Base-by-base conservation (phyloP, 345 rosid species). In the Aegle marmelos region DNA sequence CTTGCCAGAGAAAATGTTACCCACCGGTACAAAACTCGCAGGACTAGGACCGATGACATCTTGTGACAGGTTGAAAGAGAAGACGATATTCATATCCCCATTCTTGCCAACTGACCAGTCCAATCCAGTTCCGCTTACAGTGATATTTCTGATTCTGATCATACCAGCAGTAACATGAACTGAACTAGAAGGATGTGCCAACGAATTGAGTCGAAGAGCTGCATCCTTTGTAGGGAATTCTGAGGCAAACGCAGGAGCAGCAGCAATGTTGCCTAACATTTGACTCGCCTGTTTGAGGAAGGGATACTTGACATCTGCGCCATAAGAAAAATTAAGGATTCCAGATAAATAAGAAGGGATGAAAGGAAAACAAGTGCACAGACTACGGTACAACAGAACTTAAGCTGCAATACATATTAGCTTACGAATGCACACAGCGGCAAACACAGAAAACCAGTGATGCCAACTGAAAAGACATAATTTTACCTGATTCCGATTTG, bases 101-200 rank as follows among this genome's bases (percentile, higher is more conserved):
- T 89, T 89, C 82, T 96, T 96, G 77, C 81, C 76, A 37, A 84
- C 72, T 34, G 93, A 88, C 97, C 91, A 88, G 75, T 89, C 91
- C 75, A 85, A 76, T 58, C 81, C 82, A 65, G 80, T 74, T 74
- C 85, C 83, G 7, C 79, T 82, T 66, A 83, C 65, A 39, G 79
- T 82, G 75, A 77, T 58, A 71, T 72, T 79, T 61, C 93, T 87
- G 83, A 96, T 87, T 83, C 92, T 94, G 60, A 96, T 87, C 87
- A 94, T 83, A 69, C 94, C 94, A 65, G 97, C 94, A 57, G 90
- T 92, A 59, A 93, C 87, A 74, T 88, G 94, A 57, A 87, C 87
- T 3, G 97, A 92, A 72, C 91, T 89, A 59, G 99, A 92, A 22
- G 97, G 62, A 74, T 90, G 91, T 39, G 91, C 86, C 17, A 82